A percentile compares a stretch with the other conserved stretches of the same genome.
Evolutionary conservation across 192 early-diverging fungal genomes (phyloP).

Genomic region (Mortierella antarctica): DNA sequence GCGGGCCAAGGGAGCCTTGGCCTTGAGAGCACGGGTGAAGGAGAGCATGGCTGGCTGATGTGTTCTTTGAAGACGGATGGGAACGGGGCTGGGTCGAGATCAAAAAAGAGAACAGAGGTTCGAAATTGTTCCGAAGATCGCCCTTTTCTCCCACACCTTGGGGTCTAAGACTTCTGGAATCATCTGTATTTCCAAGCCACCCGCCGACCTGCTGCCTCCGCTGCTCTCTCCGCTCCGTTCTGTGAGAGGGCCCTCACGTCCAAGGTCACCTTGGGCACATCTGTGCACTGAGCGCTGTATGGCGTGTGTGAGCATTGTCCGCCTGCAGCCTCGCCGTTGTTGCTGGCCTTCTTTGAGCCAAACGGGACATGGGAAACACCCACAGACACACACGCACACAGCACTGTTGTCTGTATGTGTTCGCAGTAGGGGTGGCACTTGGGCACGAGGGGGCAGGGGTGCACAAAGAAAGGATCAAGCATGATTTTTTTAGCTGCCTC

Average conservation of each 20-base stretch:
- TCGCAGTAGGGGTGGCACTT: too few species aligned
- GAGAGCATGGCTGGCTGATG: slow-evolving; percentile 32
- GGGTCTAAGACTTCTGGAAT: slow-evolving; percentile 1
- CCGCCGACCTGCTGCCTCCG: background rate
- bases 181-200: background rate
- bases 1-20: slow-evolving; percentile 41
- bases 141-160: too few species aligned
- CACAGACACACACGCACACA: too few species aligned
- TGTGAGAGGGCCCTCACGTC: too few species aligned
- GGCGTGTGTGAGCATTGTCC: too few species aligned
- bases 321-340: too few species aligned
- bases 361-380: too few species aligned
- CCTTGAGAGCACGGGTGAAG: slow-evolving; percentile 50
- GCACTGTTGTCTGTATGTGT: too few species aligned
- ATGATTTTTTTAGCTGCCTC: background rate
- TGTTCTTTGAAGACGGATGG: slow-evolving; percentile 9
- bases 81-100: slow-evolving; percentile 13
- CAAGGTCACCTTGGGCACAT: too few species aligned
- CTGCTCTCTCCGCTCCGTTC: too few species aligned
- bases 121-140: background rate
- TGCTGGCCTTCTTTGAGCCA: too few species aligned
- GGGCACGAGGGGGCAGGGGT: background rate
- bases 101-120: slow-evolving; percentile 10
- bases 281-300: too few species aligned
- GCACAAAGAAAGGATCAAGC: background rate